Base-by-base conservation (phyloP, 352 stramenopile genomes). In the Phytophthora constricta region DNA sequence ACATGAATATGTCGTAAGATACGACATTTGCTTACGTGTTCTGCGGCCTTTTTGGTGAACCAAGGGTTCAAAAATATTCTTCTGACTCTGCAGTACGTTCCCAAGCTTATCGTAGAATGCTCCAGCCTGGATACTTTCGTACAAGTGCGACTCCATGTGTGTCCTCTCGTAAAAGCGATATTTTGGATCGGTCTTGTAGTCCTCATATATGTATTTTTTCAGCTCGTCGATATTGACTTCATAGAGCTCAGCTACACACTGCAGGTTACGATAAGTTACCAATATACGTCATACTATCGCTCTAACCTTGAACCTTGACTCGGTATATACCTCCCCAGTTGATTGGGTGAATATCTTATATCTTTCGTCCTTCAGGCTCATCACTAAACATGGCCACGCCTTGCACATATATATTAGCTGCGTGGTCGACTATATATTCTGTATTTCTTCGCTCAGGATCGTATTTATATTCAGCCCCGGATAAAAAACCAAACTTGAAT, bases 311-410 rank as follows among this genome's bases (percentile, higher is more conserved):
- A 17, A 72, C 56, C 63, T 67, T 66, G 42, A 72, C 52, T 27
- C 64, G 49, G 51, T 65, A 70, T 41, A 22, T 65, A 47, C 48
- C 65, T 37, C 56, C 53, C 54, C 56, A 61, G 39, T 58, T 42
- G 25, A 59, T 53, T 51, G 54, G 20, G 27, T 49, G 11, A 54
- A 62, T 59, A 55, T 61, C 57, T 33, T 62, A 64, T 64, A 41
- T 53, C 43, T 55, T 47, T 59, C 61, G 28, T 51, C 59, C 49
- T 57, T 67, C 59, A 50, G 60, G 60, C 39, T 68, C 60, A 51
- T 69, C 58, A 55, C 45, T 52, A 62, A 56, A 62, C 61, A 69
- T 64, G 39, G 41, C 16, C 31, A 62, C n/a, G n/a, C n/a, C n/a
- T n/a, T n/a, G n/a, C n/a, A n/a, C n/a, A n/a, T n/a, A n/a, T n/a